Evolutionary conservation across 768 basidiomycete genomes (phyloP).

Genomic region (Xerocomellus intermedius): DNA sequence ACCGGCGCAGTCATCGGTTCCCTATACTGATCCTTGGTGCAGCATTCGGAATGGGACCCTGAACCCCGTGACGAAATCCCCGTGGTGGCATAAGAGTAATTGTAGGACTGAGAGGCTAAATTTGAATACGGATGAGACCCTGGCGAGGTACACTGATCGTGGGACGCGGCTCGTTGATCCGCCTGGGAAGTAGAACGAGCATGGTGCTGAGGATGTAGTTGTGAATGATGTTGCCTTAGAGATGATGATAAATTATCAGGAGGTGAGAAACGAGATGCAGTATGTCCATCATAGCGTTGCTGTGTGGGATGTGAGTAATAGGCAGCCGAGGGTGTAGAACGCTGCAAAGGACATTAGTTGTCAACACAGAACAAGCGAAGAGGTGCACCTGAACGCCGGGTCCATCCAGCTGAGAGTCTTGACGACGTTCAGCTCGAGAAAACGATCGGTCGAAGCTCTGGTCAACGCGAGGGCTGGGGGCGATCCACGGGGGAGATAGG

Average conservation of each 20-base stretch:
- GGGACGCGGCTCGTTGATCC: slow-evolving; percentile 25
- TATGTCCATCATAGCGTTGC: slow-evolving; percentile 28
- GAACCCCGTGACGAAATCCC: slow-evolving; percentile 20
- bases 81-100: slow-evolving; percentile 12
- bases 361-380: background rate
- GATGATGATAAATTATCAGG: slow-evolving; percentile 27
- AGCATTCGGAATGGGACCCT: slow-evolving; percentile 20
- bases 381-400: slow-evolving; percentile 32
- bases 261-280: slow-evolving; percentile 13
- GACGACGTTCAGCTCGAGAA: slow-evolving; percentile 25
- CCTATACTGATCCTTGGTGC: slow-evolving; percentile 17
- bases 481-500: slow-evolving; percentile 42
- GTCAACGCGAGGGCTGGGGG: slow-evolving; percentile 40
- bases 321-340: slow-evolving; percentile 17
- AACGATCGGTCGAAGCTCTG: slow-evolving; percentile 24
- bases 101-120: slow-evolving; percentile 21
- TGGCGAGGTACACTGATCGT: slow-evolving; percentile 27
- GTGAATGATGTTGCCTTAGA: slow-evolving; percentile 22
- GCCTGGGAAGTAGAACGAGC: slow-evolving; percentile 29
- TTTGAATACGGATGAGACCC: slow-evolving; percentile 28
- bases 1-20: slow-evolving; percentile 10
- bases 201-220: slow-evolving; percentile 19
- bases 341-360: slow-evolving; percentile 17
- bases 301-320: slow-evolving; percentile 25
- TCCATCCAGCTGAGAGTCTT: slow-evolving; percentile 24